Conservation (phyloP, 2,329 filamentous ascomycete genomes). For the Nothopassalora personata region DNA sequence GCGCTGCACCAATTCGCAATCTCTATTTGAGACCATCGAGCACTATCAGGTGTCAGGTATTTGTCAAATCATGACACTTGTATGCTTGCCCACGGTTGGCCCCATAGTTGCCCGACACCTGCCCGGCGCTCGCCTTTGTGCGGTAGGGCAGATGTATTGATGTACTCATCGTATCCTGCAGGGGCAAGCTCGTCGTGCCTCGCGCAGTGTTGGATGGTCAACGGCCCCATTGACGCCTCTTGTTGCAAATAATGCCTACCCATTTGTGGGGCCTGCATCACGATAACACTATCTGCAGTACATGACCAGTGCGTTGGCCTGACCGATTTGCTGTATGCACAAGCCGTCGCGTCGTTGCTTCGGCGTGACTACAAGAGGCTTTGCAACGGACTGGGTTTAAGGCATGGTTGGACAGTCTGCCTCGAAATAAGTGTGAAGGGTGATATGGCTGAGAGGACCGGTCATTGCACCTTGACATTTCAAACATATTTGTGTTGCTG, state of each 20-base stretch:
- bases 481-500: background rate
- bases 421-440: background rate
- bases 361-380: background rate
- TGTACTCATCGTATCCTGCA: background rate
- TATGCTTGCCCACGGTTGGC: background rate
- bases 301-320: background rate
- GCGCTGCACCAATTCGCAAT: background rate
- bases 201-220: background rate
- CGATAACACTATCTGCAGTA: background rate
- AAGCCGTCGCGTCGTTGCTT: background rate
- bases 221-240: background rate
- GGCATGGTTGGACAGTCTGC: background rate
- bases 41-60: background rate
- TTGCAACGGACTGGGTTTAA: background rate
- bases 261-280: background rate
- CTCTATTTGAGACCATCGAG: background rate
- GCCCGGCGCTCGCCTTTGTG: background rate
- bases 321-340: background rate
- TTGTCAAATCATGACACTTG: conserved; percentile 2
- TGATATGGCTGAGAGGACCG: background rate
- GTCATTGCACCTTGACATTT: background rate
- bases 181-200: background rate
- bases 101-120: no score
- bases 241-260: background rate
- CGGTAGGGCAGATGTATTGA: background rate